Evolutionary conservation across 495 filamentous ascomycete genomes (phyloP).

Genomic region (Daldinia childiae): DNA sequence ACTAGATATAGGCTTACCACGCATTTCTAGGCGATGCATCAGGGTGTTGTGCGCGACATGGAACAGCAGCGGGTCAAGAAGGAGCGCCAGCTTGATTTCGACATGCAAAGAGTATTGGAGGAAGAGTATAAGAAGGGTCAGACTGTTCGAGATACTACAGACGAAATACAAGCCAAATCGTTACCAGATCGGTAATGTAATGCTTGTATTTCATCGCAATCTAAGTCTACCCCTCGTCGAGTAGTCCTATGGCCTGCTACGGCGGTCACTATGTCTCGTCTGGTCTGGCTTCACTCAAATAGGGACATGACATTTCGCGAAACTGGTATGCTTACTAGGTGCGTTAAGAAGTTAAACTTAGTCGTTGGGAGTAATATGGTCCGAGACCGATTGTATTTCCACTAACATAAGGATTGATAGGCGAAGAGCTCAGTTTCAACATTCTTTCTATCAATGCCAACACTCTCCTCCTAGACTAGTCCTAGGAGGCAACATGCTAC

Average conservation of each 20-base stretch:
- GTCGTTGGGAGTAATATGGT: neutral
- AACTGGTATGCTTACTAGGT: neutral
- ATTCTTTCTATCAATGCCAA: neutral
- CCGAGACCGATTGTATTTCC: neutral
- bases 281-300: neutral
- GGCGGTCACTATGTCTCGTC: neutral
- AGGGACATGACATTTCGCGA: neutral
- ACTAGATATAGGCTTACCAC: neutral
- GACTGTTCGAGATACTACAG: slow-evolving; percentile 55
- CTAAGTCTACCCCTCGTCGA: neutral
- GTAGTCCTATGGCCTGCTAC: neutral
- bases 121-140: slow-evolving; percentile 92
- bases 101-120: slow-evolving; percentile 85
- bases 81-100: slow-evolving; percentile 91
- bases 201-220: neutral
- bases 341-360: neutral
- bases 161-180: slow-evolving; percentile 35
- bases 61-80: slow-evolving; percentile 90
- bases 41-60: slow-evolving; percentile 91
- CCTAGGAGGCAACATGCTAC: neutral
- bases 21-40: slow-evolving; percentile 86
- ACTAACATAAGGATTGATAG: neutral
- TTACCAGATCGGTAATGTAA: slow-evolving; percentile 36
- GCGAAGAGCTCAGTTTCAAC: neutral
- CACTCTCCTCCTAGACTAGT: neutral